Evolutionary conservation across 2,329 filamentous ascomycete species (phyloP).

Genomic region (Biscogniauxia sp.): DNA sequence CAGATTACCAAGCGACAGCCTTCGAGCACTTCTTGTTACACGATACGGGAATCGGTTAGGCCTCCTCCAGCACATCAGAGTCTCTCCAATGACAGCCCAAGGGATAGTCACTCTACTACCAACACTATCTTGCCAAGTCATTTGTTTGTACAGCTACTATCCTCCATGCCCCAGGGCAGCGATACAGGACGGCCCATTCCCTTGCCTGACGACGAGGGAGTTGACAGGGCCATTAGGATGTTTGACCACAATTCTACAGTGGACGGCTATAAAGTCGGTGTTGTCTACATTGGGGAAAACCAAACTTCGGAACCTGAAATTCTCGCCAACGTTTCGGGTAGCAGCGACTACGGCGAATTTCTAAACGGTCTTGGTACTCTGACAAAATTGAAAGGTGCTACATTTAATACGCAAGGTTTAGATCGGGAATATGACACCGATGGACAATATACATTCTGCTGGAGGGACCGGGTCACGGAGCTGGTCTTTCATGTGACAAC

Average conservation of each 20-base stretch:
- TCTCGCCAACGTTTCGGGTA: slow-evolving; percentile 81
- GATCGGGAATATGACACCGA: slow-evolving; percentile 76
- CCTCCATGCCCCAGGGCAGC: slow-evolving; percentile 57
- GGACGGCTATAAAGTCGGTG: slow-evolving; percentile 92
- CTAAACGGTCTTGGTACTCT: slow-evolving; percentile 78
- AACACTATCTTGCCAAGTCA: slow-evolving; percentile 71
- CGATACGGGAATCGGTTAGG: slow-evolving; percentile 57
- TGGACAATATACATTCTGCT: slow-evolving; percentile 86
- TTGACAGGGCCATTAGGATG: slow-evolving; percentile 69
- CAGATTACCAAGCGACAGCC: slow-evolving; percentile 70
- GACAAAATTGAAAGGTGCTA: slow-evolving; percentile 75
- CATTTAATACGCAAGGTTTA: slow-evolving; percentile 90
- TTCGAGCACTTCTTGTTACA: slow-evolving; percentile 62
- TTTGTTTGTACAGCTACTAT: slow-evolving; percentile 66
- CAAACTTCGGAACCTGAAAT: slow-evolving; percentile 84
- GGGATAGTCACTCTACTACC: slow-evolving; percentile 50
- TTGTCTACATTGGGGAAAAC: slow-evolving; percentile 87
- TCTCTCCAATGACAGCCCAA: slow-evolving; percentile 45
- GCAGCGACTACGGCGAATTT: slow-evolving; percentile 83
- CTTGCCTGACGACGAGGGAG: slow-evolving; percentile 67
- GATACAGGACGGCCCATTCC: slow-evolving; percentile 68
- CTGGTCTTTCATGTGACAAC: slow-evolving; percentile 95
- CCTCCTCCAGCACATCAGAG: slow-evolving; percentile 58
- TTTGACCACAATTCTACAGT: slow-evolving; percentile 89
- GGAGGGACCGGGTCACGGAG: slow-evolving; percentile 92